Evolutionary conservation across 768 basidiomycete species (phyloP).

Genomic region (Boletus pseudo-olivaceus): DNA sequence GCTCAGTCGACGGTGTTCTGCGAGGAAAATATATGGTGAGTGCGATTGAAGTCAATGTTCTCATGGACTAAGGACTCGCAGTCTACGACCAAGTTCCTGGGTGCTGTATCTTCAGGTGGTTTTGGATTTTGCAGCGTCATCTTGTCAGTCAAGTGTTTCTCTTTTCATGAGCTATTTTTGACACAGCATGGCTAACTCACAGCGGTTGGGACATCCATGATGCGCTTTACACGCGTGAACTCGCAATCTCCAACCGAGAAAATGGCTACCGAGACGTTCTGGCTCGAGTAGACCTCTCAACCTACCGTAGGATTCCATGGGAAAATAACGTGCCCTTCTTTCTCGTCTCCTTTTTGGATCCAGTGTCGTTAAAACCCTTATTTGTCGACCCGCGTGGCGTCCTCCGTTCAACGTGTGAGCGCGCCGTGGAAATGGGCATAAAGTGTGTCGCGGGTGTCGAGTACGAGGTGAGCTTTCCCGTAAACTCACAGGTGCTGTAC

Average conservation of each 20-base stretch:
- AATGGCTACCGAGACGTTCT: slow-evolving; percentile 92
- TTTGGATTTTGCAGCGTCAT: slow-evolving; percentile 94
- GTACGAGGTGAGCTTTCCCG: slow-evolving; percentile 65
- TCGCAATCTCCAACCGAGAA: slow-evolving; percentile 83
- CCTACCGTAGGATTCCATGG: slow-evolving; percentile 88
- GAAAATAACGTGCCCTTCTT: slow-evolving; percentile 92
- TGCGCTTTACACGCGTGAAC: slow-evolving; percentile 74
- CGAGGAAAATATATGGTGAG: slow-evolving; percentile 92
- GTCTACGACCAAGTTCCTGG: slow-evolving; percentile 90
- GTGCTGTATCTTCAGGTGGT: slow-evolving; percentile 71
- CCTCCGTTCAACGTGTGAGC: slow-evolving; percentile 54
- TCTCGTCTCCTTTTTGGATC: slow-evolving; percentile 86
- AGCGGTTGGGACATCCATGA: slow-evolving; percentile 96
- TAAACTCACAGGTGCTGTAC: not conserved
- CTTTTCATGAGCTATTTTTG: not conserved
- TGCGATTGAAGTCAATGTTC: not conserved
- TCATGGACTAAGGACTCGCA: slow-evolving; percentile 32
- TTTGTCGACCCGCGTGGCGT: slow-evolving; percentile 85
- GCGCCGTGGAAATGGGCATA: slow-evolving; percentile 46
- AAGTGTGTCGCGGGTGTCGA: slow-evolving; percentile 85
- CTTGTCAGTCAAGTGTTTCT: slow-evolving; percentile 54
- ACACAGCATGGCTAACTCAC: slow-evolving; percentile 2
- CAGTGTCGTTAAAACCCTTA: slow-evolving; percentile 74
- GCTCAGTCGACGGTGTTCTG: slow-evolving; percentile 84
- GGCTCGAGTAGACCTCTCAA: slow-evolving; percentile 82